phyloP scores from a whole-genome alignment of 2,329 filamentous ascomycete genomes.

The Triangularia setosa region DNA sequence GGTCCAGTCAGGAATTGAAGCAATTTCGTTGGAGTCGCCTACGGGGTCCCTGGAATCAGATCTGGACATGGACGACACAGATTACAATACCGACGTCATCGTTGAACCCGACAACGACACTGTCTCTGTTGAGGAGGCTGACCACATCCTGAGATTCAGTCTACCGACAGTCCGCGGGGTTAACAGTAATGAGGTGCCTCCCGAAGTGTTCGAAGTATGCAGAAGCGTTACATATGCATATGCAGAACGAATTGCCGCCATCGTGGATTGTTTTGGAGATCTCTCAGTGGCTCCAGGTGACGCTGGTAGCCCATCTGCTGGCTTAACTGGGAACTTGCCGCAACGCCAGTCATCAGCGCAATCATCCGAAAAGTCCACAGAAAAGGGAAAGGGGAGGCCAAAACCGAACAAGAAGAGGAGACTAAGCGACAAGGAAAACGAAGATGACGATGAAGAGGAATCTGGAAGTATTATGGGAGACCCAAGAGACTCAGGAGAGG shows the following conservation, averaged over 20 bases:
- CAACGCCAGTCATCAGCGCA: background rate
- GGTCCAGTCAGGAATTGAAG: background rate
- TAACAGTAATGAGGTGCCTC: background rate
- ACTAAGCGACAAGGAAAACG: background rate
- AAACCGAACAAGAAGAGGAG: background rate
- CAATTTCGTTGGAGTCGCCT: background rate
- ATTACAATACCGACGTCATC: background rate
- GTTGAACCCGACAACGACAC: background rate
- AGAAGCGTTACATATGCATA: constrained; percentile 1
- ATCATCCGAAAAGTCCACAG: background rate
- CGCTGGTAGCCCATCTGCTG: background rate
- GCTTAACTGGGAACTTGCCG: background rate
- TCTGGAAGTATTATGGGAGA: background rate
- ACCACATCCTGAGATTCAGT: constrained; percentile 1
- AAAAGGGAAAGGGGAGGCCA: background rate
- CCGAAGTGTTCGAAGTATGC: background rate
- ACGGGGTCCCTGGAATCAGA: background rate
- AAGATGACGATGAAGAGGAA: background rate
- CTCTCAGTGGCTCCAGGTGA: background rate
- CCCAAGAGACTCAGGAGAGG: background rate
- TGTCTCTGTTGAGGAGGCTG: background rate
- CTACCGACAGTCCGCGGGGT: background rate
- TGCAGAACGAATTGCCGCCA: background rate
- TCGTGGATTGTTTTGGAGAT: background rate
- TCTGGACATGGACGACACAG: background rate